Evolutionary conservation across 768 basidiomycete genomes (phyloP), one percentile per base, ranked within the genome.

Genomic region (Piloderma croceum): DNA sequence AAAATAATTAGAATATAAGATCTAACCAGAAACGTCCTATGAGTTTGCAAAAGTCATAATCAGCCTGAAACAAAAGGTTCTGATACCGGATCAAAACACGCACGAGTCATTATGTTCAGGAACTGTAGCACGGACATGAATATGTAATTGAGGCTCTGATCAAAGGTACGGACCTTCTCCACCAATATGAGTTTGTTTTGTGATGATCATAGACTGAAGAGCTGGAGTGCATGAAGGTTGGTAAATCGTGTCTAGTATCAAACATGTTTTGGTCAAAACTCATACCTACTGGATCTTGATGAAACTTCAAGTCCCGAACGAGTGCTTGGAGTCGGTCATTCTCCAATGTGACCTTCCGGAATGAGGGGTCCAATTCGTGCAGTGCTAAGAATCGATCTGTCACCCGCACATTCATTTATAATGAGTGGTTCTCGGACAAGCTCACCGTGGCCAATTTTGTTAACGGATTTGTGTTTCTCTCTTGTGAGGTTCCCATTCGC

Each of bases 101-200:
- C 62, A 90, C 81, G 90, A 94, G 59, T 99, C 96, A 53, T 89
- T 92, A 56, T 99, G 96, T 47, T 85, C 81, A 2, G 81, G 81
- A 6, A 98, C 96, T 89, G 43, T 38, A 31, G 40, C 31, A 35
- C 25, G 9, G 23, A 21, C 38, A 18, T 11, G 21, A 23, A 31
- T 29, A 29, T 20, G 23, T 38, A n/a, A 24, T 10, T 13, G 23
- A 7, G 36, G 5, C 23, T 27, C 21, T 7, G 29, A 39, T 41
- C 18, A 24, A 17, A 32, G 22, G 13, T 15, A 48, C 65, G 48
- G 42, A 91, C 91, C 91, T 76, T 87, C 81, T 2, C 91, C 91
- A 2, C 96, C 94, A 19, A 98, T 93, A 40, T 83, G 71, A 4
- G 88, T 81, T 56, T 97, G 92, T 62, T 98, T 98, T 52, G 83